Percentiles rank a stretch among this genome's conserved stretches.
Evolutionary conservation across 106 monocot species (phyloP).

Genomic region (Acorus gramineus): DNA sequence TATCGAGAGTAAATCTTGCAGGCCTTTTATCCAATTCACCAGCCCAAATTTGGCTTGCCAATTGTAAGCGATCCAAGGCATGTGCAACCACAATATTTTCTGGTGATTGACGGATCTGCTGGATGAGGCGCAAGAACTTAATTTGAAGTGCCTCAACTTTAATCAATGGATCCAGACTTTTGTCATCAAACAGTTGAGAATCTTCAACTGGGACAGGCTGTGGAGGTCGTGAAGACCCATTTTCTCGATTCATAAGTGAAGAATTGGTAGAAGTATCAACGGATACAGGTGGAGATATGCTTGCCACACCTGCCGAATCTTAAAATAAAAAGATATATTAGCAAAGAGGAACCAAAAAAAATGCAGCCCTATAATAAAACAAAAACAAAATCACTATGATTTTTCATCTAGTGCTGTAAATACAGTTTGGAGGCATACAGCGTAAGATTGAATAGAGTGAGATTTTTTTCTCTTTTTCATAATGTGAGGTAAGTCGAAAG

Average conservation of each 20-base stretch:
- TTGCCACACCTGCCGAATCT: constrained; percentile 14
- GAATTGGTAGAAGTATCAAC: constrained; percentile 2
- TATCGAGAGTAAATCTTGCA: constrained; percentile 36
- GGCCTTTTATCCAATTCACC: constrained; percentile 35
- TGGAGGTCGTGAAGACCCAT: constrained; percentile 3
- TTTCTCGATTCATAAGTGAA: constrained; percentile 8
- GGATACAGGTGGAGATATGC: constrained; percentile 4
- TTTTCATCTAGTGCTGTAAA: no score
- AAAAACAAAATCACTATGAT: no score
- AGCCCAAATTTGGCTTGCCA: constrained; percentile 63
- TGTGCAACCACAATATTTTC: constrained; percentile 46
- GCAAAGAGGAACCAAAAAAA: neutral
- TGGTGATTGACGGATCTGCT: constrained; percentile 47
- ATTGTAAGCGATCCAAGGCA: constrained; percentile 72
- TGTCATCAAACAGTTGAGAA: constrained; percentile 17
- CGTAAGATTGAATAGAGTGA: neutral
- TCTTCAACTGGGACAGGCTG: constrained; percentile 20
- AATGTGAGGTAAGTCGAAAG: neutral
- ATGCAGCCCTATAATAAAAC: no score
- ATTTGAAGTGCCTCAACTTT: constrained; percentile 65
- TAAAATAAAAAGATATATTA: constrained; percentile 3
- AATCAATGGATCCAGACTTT: constrained; percentile 24
- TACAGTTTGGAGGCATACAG: no score
- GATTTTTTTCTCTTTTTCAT: neutral
- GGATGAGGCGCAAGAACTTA: constrained; percentile 67